Conservation (phyloP, 176 grass and related monocot species). For the Ensete glaucum region DNA sequence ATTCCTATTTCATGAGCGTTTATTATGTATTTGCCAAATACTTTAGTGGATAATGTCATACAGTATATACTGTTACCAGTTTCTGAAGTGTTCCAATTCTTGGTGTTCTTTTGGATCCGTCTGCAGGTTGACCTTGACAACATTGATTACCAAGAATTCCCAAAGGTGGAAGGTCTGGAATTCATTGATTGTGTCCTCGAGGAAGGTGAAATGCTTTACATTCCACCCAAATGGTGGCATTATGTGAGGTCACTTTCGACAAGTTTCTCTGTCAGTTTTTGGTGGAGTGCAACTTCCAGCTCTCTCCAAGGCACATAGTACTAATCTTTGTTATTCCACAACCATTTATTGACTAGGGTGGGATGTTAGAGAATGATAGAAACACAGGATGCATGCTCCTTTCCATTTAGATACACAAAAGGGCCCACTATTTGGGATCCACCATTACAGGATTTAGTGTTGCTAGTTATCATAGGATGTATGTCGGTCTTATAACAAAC, state of each 20-base stretch:
- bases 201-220: constrained; percentile 92
- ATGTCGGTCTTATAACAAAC: too few species aligned
- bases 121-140: constrained; percentile 87
- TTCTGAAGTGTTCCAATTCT: constrained; percentile 4
- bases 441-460: not conserved
- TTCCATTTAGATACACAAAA: not conserved
- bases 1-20: too few species aligned
- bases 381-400: not conserved
- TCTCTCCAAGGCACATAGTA: constrained; percentile 18
- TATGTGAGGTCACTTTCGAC: constrained; percentile 83
- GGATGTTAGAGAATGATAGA: not conserved
- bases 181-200: constrained; percentile 82
- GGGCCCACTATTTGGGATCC: not conserved
- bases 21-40: too few species aligned
- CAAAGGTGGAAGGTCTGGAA: constrained; percentile 39
- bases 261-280: constrained; percentile 87
- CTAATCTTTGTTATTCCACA: constrained; percentile 2
- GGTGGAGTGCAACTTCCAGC: constrained; percentile 47
- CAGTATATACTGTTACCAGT: not conserved
- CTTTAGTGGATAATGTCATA: too few species aligned
- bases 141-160: constrained; percentile 46
- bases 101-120: constrained; percentile 20
- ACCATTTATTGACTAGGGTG: not conserved
- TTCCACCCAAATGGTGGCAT: constrained; percentile 96
- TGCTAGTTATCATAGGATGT: not conserved